Percentiles rank a stretch among this genome's conserved stretches.
phyloP scores from a whole-genome alignment of 179 eudicot species.

The Vitellaria paradoxa region DNA sequence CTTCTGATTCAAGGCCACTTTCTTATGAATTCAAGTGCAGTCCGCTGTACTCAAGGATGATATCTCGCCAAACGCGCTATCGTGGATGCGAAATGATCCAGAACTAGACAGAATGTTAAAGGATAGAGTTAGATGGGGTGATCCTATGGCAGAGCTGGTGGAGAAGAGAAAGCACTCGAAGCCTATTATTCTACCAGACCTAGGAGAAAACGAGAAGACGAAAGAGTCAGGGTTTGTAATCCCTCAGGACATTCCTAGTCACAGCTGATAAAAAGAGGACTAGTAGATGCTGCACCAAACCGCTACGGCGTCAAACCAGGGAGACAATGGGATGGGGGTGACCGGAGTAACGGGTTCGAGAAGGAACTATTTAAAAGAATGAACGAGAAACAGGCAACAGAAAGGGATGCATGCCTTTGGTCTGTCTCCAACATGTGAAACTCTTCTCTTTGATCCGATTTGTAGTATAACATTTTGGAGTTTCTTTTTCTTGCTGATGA shows the following conservation, averaged over 20 bases:
- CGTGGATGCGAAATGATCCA: slow-evolving; percentile 60
- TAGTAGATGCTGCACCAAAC: slow-evolving; percentile 79
- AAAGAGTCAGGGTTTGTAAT: slow-evolving; percentile 91
- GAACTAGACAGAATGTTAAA: slow-evolving; percentile 81
- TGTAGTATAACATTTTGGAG: no score
- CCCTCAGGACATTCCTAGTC: slow-evolving; percentile 85
- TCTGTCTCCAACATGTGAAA: slow-evolving; percentile 63
- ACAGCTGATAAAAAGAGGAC: slow-evolving; percentile 81
- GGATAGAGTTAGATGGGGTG: slow-evolving; percentile 88
- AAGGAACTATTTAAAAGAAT: slow-evolving; percentile 62
- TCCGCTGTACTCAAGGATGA: no score
- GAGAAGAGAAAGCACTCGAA: slow-evolving; percentile 81
- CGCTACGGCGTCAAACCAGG: slow-evolving; percentile 94
- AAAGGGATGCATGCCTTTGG: slow-evolving; percentile 92
- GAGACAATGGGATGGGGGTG: slow-evolving; percentile 98
- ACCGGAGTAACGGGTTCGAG: slow-evolving; percentile 89
- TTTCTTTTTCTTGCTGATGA: no score
- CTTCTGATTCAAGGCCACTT: no score
- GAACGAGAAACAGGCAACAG: slow-evolving; percentile 80
- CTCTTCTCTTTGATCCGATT: no score
- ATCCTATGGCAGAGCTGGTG: slow-evolving; percentile 97
- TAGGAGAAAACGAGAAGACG: slow-evolving; percentile 84
- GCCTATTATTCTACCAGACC: slow-evolving; percentile 42
- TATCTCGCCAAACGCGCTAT: no score
- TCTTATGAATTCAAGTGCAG: no score